Base-by-base conservation (phyloP, 1,284 basidiomycete species). In the Acaromyces ingoldii region DNA sequence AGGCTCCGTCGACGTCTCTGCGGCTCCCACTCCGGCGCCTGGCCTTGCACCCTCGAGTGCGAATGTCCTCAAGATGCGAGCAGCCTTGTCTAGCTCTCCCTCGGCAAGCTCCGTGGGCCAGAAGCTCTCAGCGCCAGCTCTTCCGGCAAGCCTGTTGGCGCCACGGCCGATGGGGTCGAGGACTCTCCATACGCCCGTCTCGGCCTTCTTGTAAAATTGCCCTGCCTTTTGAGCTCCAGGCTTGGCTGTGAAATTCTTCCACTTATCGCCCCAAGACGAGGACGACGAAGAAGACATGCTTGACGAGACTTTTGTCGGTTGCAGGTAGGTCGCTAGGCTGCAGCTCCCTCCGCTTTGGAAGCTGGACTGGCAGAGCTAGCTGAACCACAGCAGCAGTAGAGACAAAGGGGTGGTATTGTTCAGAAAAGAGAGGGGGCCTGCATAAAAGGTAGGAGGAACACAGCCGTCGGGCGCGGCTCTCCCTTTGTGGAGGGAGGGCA, bases 41-140 rank as follows among this genome's bases (percentile, higher is more conserved):
- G 63, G 58, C 4, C 55, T 37, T 19, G 62, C 69, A 22, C 65
- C 67, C 17, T 56, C 52, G 19, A 52, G 46, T 17, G 67, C 67
- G 44, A 74, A 74, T 17, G 67, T 69, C 28, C 55, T 55, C 9
- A 74, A 47, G 46, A 72, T 74, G 2, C 71, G 55, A 9, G 70
- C 71, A 3, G 65, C 66, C 50, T 74, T 74, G 53, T 69, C 66
- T 39, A 65, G 57, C 33, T 74, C 71, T 17, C 49, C 49, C 7
- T 62, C 49, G 17, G 44, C 57, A 7, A 72, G 55, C 33, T 59
- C 49, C 0, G 62, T 70, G 11, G 71, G 71, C 62, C 65, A 74
- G 56, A 74, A 74, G 4, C 60, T 58, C 48, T 74, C 70, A 24
- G 64, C 60, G 33, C 71, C 71, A 6, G 67, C 44, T 46, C 61